phyloP scores from a whole-genome alignment of 352 stramenopile species.

The Phytophthora capsici region DNA sequence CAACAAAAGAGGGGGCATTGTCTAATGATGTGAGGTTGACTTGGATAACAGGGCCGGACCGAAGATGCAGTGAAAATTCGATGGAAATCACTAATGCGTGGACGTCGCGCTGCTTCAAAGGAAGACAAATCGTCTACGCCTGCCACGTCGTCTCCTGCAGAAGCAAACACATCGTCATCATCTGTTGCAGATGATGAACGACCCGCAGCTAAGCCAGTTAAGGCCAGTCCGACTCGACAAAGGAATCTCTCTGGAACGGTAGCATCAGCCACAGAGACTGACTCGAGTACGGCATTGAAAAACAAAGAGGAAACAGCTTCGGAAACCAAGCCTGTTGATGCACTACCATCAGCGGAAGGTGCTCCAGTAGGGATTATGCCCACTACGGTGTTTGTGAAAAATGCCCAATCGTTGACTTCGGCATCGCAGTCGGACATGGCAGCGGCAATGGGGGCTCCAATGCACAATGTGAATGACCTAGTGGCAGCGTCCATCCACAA shows the following conservation, averaged over 20 bases:
- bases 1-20: background rate
- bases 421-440: slow-evolving; percentile 30
- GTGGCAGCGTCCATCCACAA: slow-evolving; percentile 79
- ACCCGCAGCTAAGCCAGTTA: slow-evolving; percentile 41
- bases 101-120: slow-evolving; percentile 69
- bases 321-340: slow-evolving; percentile 26
- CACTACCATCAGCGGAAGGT: slow-evolving; percentile 8
- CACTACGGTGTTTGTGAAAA: slow-evolving; percentile 37
- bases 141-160: slow-evolving; percentile 19
- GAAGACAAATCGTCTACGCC: slow-evolving; percentile 54
- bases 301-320: slow-evolving; percentile 22
- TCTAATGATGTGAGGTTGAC: background rate
- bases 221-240: slow-evolving; percentile 46
- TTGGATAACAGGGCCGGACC: slow-evolving; percentile 75
- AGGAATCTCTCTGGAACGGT: slow-evolving; percentile 36
- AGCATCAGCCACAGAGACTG: slow-evolving; percentile 8
- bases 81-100: slow-evolving; percentile 92
- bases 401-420: slow-evolving; percentile 21
- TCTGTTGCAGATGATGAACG: slow-evolving; percentile 31
- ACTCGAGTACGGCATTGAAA: slow-evolving; percentile 21
- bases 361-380: slow-evolving; percentile 20
- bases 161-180: slow-evolving; percentile 15
- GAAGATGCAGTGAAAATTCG: slow-evolving; percentile 95
- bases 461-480: slow-evolving; percentile 67
- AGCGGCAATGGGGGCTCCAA: slow-evolving; percentile 30